Evolutionary conservation across 2,329 filamentous ascomycete species (phyloP).

Genomic region (Phialemoniopsis sp.): DNA sequence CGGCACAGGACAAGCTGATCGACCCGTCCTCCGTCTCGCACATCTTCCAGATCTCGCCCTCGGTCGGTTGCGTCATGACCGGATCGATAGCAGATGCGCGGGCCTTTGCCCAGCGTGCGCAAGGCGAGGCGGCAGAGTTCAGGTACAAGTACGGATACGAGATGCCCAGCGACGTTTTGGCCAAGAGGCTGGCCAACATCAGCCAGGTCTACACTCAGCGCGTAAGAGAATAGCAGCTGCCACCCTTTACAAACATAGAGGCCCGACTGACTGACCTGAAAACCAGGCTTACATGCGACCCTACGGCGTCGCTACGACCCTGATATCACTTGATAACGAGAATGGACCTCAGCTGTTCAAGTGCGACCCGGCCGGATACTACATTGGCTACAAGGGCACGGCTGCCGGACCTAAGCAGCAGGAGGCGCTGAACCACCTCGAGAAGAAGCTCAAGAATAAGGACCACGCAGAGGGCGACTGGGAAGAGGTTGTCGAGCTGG

Average conservation of each 20-base stretch:
- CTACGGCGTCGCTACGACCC: constrained; percentile 88
- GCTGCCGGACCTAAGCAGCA: constrained; percentile 97
- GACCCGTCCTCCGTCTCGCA: constrained; percentile 95
- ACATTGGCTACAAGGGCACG: constrained; percentile 97
- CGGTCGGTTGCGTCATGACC: constrained; percentile 97
- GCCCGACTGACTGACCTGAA: constrained; percentile 13
- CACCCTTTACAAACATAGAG: neutral
- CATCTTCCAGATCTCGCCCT: constrained; percentile 94
- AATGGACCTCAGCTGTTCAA: constrained; percentile 95
- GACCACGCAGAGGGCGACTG: constrained; percentile 86
- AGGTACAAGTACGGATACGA: constrained; percentile 98
- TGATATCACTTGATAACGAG: constrained; percentile 92
- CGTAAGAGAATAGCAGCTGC: constrained; percentile 43
- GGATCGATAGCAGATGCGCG: constrained; percentile 96
- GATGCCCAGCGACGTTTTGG: constrained; percentile 96
- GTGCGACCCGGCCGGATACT: constrained; percentile 97
- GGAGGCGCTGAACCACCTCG: constrained; percentile 95
- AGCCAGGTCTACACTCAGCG: constrained; percentile 98
- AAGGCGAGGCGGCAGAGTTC: constrained; percentile 96
- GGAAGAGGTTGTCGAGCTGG: constrained; percentile 97
- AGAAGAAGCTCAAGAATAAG: constrained; percentile 99
- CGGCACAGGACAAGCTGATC: constrained; percentile 88
- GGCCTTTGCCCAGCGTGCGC: constrained; percentile 86
- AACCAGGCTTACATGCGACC: constrained; percentile 90
- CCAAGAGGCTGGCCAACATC: constrained; percentile 97